Conservation (phyloP, 371 early-diverging fungal species). For the Apophysomyces elegans region DNA sequence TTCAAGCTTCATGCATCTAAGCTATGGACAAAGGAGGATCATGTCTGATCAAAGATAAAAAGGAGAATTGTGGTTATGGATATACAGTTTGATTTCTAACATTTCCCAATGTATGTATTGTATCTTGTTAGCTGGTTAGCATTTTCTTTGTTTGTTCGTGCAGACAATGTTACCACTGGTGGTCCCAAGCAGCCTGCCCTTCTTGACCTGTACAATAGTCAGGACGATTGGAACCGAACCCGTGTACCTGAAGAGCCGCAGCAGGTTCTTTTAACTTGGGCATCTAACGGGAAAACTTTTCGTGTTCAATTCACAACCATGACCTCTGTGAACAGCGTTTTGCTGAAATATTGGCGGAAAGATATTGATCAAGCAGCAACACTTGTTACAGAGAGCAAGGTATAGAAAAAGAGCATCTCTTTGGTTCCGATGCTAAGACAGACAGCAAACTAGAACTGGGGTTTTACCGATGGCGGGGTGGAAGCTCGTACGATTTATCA, state of each 20-base stretch:
- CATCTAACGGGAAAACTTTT: constrained; percentile 17
- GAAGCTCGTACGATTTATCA: constrained; percentile 31
- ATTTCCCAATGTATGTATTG: neutral
- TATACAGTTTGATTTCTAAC: neutral
- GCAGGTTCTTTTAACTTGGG: constrained; percentile 28
- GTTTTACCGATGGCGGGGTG: constrained; percentile 41
- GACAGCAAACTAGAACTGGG: constrained; percentile 27
- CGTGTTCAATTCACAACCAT: constrained; percentile 30
- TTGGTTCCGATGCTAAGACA: neutral
- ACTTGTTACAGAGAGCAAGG: constrained; percentile 11
- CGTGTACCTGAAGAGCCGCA: constrained; percentile 26
- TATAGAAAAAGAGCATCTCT: neutral
- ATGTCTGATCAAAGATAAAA: too few species aligned
- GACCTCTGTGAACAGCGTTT: constrained; percentile 13
- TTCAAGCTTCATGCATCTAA: too few species aligned
- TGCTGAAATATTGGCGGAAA: constrained; percentile 27
- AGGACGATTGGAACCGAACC: constrained; percentile 31
- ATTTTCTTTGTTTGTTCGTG: neutral
- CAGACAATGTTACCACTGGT: constrained; percentile 1
- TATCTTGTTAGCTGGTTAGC: neutral
- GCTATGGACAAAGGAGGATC: too few species aligned
- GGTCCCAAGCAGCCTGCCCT: constrained; percentile 17
- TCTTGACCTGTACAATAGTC: constrained; percentile 16
- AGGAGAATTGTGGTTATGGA: neutral
- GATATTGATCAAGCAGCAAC: neutral